Evolutionary conservation across 2,329 filamentous ascomycete genomes (phyloP), one percentile per base, ranked within the genome.

Genomic region (Ceratocystis variospora): DNA sequence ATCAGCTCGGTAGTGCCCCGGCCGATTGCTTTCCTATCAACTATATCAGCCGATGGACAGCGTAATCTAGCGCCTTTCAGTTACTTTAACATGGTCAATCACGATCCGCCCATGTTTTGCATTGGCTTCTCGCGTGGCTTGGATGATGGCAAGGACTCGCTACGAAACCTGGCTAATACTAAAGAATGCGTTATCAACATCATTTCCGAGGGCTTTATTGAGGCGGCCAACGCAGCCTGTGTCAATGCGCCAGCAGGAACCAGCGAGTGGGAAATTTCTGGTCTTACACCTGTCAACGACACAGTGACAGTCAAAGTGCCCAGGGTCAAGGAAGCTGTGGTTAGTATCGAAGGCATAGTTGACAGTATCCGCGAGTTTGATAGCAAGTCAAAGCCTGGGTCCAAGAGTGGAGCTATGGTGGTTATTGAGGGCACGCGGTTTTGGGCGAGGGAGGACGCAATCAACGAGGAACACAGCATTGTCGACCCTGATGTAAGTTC

Each of bases 381-480:
- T 74, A 89, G 86, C 74, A 80, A 81, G 64, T 79, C 79, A 0
- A 84, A 77, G 1, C 87, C 87, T 0, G 90, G 89, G 1, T 87
- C 86, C 77, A 91, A 86, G 78, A 87, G 87, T 0, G 85, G 87
- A 0, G 86, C 87, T 3, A 72, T 96, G 69, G 87, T 83, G 1
- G 81, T 96, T 44, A 79, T 96, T 12, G 90, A 96, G 77, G 93
- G 90, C 0, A 86, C 88, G 44, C 81, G 87, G 33, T 96, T 96
- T 73, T 96, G 92, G 90, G 90, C 86, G 1, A 78, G 92, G 64
- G 90, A 95, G 73, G 93, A 96, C 76, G 91, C 91, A 1, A 78
- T 96, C 68, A 89, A 96, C 71, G 84, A 89, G 73, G 86, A 90
- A 7, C 82, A 79, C 72, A 90, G 85, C 70, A 71, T 89, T 53